Evolutionary conservation across 768 basidiomycete species (phyloP), one percentile per base, ranked within the genome.

Genomic region (Austroboletus festivus): DNA sequence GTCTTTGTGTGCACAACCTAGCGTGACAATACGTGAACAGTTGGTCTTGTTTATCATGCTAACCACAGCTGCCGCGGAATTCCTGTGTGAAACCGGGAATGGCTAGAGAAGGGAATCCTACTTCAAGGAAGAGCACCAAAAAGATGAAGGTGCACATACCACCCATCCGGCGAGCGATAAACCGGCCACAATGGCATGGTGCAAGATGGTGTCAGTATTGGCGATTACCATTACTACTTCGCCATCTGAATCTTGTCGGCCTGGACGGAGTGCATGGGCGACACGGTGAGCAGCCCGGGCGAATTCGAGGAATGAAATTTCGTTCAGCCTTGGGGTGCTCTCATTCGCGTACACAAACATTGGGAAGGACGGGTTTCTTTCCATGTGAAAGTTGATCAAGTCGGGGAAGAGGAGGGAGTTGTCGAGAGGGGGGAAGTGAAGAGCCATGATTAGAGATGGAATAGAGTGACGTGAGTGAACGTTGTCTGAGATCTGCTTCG

Each of bases 71-170:
- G 70, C 67, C 0, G 71, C 60, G 1, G 76, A 75, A 57, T 76
- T 79, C 47, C 73, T 54, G 1, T 68, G 58, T 0, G 71, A 73
- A n/a, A 70, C 62, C 10, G 61, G 66, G 38, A 77, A 75, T 20
- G 63, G 54, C 65, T 61, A 34, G 13, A 44, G 4, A 6, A 11
- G 13, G 30, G n/a, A n/a, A n/a, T n/a, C n/a, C n/a, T 26, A 8
- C 63, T 54, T 18, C 69, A 54, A n/a, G 18, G 16, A 67, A 63
- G 53, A 13, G 12, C 15, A 3, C 23, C 16, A 44, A 64, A 70
- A 18, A 22, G 4, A 57, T 50, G 0, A 53, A n/a, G n/a, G n/a
- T n/a, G n/a, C n/a, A n/a, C 62, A 22, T 45, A 68, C 67, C 0
- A 67, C 44, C 48, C 65, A 69, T 18, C 73, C 75, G 5, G 75